A percentile compares a stretch with the other conserved stretches of the same genome.
Evolutionary conservation across 2,329 filamentous ascomycete genomes (phyloP).

Genomic region (Calonectria henricotiae): DNA sequence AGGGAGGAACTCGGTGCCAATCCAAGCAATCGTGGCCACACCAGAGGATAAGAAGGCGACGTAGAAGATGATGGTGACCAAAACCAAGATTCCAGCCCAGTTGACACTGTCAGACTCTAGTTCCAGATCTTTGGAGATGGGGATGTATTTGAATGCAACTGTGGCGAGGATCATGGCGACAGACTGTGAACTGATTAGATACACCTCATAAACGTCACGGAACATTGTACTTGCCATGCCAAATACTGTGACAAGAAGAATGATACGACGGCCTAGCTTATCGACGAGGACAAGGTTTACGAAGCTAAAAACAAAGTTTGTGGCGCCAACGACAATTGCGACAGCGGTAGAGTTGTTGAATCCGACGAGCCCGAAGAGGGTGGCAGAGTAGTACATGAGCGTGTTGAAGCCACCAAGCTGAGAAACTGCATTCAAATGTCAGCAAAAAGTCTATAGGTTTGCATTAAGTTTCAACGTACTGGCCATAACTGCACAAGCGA

Average conservation of each 20-base stretch:
- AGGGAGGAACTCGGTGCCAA: conserved; percentile 64
- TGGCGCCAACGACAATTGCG: conserved; percentile 61
- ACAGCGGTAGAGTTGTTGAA: conserved; percentile 65
- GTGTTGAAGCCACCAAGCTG: conserved; percentile 69
- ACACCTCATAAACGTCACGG: neutral
- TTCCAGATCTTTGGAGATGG: conserved; percentile 60
- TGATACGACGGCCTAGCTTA: conserved; percentile 60
- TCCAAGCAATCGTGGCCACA: conserved; percentile 65
- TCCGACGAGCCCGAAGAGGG: conserved; percentile 65
- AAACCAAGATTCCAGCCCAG: conserved; percentile 41
- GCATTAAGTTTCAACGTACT: conserved; percentile 39
- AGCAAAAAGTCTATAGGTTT: neutral
- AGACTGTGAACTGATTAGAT: conserved; percentile 47
- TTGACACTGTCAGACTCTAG: conserved; percentile 55
- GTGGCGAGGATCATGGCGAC: conserved; percentile 61
- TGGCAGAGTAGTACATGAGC: conserved; percentile 66
- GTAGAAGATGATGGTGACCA: conserved; percentile 63
- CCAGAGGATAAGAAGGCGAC: conserved; percentile 59
- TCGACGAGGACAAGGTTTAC: conserved; percentile 65
- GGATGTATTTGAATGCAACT: conserved; percentile 63
- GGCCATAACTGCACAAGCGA: conserved; percentile 66
- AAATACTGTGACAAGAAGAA: conserved; percentile 61
- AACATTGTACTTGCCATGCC: conserved; percentile 38
- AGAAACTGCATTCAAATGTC: conserved; percentile 50
- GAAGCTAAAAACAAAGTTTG: conserved; percentile 65